Evolutionary conservation across 2,329 filamentous ascomycete species (phyloP), one percentile per base, ranked within the genome.

Genomic region (Cytospora leucostoma): DNA sequence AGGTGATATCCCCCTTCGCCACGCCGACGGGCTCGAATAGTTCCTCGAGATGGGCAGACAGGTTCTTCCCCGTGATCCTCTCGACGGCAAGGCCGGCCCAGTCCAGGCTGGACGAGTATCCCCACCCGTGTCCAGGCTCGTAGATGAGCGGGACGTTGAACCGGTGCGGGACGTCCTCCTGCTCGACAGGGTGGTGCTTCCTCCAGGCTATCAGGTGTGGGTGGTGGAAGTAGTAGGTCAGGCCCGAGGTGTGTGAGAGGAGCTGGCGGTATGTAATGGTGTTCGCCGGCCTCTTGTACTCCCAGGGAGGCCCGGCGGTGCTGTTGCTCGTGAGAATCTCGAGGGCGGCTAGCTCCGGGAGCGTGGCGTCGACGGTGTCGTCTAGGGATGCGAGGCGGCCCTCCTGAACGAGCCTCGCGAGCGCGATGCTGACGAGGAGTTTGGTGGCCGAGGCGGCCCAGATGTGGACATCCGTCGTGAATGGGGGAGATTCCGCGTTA

Each of bases 31-130:
- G 80, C 0, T 70, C 70, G 66, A 76, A 81, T 19, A 84, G 78
- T 59, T 77, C 67, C 12, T 78, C 71, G 67, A 84, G 75, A 55
- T 75, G 77, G 2, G 79, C 75, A 3, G 79, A 74, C 3, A 86
- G 71, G 0, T 74, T 76, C 10, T 68, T 59, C 0, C 77, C 77
- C 0, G 80, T 81, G 0, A 81, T 68, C 0, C 76, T 73, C 67
- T 85, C 82, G 1, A 86, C 74, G 0, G 85, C 72, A 0, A 77
- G 74, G 3, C 84, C 83, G 0, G 78, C 80, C 82, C 82, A 86
- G 71, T 86, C 84, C 1, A 81, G 69, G 1, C 78, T 75, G 1
- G 76, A 67, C 0, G 81, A 78, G 65, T 86, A 86, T 66, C 75
- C 74, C 82, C 82, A 86, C 3, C 74, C 71, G 0, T 73, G 70